Evolutionary conservation across 306 rosid species (phyloP).

Genomic region (Vigna unguiculata): DNA sequence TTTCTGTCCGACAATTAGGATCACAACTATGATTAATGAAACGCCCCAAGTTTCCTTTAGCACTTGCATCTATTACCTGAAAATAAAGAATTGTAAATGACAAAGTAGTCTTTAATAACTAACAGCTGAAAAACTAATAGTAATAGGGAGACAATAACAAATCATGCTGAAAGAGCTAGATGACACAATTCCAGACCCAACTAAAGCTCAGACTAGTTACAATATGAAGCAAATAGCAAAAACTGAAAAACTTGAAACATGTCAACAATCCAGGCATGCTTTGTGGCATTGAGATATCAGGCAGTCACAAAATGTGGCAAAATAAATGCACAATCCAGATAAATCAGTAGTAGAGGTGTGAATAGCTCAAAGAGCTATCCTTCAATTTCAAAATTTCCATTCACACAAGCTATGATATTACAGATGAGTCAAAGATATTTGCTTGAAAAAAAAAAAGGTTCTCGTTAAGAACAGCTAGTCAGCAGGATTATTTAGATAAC

Average conservation of each 20-base stretch:
- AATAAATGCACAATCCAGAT: constrained; percentile 2
- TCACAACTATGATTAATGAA: constrained; percentile 99
- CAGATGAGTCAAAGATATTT: background rate
- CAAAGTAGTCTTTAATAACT: constrained; percentile 3
- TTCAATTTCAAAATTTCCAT: constrained; percentile 5
- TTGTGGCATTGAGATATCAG: background rate
- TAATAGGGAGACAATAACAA: constrained; percentile 1
- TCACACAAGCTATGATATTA: background rate
- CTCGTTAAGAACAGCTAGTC: background rate
- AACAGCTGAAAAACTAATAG: background rate
- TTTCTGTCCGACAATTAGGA: constrained; percentile 97
- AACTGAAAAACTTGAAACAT: background rate
- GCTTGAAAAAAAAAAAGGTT: background rate
- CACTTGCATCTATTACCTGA: constrained; percentile 98
- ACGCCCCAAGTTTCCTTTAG: constrained; percentile 99
- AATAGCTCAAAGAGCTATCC: background rate
- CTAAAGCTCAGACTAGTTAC: constrained; percentile 5
- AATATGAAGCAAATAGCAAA: constrained; percentile 16
- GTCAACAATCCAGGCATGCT: background rate
- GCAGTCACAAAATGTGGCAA: constrained; percentile 5
- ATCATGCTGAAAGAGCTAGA: constrained; percentile 20
- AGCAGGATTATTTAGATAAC: background rate
- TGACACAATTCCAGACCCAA: constrained; percentile 20
- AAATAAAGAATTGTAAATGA: constrained; percentile 46
- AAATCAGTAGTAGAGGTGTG: background rate